Base-by-base conservation (phyloP, 768 basidiomycete genomes). In the Amanita brunnescens region DNA sequence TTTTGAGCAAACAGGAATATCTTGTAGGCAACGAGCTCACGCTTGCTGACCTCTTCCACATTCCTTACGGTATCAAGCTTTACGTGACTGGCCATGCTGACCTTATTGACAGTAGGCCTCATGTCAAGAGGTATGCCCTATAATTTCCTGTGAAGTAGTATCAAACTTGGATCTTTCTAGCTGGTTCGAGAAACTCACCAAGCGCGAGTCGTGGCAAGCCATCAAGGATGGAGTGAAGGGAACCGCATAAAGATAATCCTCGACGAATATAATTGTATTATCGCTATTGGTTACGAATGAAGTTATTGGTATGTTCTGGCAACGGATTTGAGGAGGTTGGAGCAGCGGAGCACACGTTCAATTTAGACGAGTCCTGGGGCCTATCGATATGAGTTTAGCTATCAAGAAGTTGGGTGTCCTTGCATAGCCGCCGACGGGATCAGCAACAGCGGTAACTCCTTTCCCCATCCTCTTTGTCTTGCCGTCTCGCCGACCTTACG, bases 11-110 rank as follows among this genome's bases (percentile, higher is more conserved):
- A 61, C 73, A 77, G 53, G 73, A 71, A 56, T 83, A 78, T 61
- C 59, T 83, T 30, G 78, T 72, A 14, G 81, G 81, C 0, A 67
- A 83, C 58, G 79, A 63, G 16, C 16, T 84, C 47, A 80, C 79
- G 6, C 65, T 83, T 1, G 79, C 76, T 2, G 83, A 84, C 58
- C 67, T 84, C 8, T 75, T 74, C 62, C 80, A 82, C 60, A 59
- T 83, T 32, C 73, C 80, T 0, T 74, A 72, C 44, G 67, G 59
- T 1, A 16, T 49, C 2, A 6, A 29, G 7, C 26, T 29, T 29
- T 29, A 29, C 26, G 5, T 4, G 59, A 43, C 55, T 70, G 70
- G 68, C 0, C 52, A 56, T 38, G 56, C 64, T 10, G 53, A 69
- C 7, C 52, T 78, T 23, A 61, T 41, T 10, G 14, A 59, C 26